phyloP scores from a whole-genome alignment of 225 moss, liverwort and hornwort genomes.

The Straminergon stramineum region DNA sequence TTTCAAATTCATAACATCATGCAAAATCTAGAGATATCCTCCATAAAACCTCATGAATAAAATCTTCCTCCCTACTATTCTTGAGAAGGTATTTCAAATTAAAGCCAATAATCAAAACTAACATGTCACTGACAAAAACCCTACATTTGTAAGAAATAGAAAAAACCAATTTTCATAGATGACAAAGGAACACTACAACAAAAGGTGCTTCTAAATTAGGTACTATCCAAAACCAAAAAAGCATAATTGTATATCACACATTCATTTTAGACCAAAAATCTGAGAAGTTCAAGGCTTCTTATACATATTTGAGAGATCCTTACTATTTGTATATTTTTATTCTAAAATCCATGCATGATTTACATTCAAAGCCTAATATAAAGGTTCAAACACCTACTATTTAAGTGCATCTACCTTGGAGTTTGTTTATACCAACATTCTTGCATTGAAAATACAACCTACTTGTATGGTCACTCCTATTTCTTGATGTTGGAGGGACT shows the following conservation, averaged over 20 bases:
- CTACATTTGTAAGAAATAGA: background rate
- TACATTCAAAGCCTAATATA: background rate
- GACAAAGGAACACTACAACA: background rate
- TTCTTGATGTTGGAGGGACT: background rate
- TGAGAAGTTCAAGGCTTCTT: background rate
- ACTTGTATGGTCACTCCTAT: background rate
- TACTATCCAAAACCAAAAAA: background rate
- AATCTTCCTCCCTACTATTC: background rate
- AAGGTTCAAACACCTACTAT: background rate
- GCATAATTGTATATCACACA: background rate
- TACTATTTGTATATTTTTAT: background rate
- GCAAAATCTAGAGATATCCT: background rate
- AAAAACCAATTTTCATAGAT: too few relatives aligned
- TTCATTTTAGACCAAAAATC: background rate
- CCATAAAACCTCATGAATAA: fast-evolving
- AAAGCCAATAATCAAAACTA: background rate
- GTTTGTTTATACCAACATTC: background rate
- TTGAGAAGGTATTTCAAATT: too few relatives aligned
- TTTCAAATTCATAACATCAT: background rate
- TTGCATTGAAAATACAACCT: too few relatives aligned
- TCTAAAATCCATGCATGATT: background rate
- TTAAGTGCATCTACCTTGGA: background rate
- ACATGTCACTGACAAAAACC: too few relatives aligned
- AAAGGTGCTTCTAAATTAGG: background rate
- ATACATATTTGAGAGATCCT: background rate